phyloP scores from a whole-genome alignment of 2,329 filamentous ascomycete species.

The Elsinoe australis region DNA sequence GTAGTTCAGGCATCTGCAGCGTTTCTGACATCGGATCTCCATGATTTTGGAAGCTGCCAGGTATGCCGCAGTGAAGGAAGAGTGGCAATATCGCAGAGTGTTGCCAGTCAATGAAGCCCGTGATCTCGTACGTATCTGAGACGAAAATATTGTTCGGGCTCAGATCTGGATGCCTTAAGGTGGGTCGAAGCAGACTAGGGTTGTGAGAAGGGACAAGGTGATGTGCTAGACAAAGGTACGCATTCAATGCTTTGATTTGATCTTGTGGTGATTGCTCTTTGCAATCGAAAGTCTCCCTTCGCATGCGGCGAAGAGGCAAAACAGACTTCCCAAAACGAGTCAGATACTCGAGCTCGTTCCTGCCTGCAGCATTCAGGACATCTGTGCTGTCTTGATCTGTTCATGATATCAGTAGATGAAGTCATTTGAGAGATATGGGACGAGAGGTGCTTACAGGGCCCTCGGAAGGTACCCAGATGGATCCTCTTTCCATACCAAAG shows the following conservation, averaged over 20 bases:
- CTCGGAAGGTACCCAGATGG: slow-evolving; percentile 25
- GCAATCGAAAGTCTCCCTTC: slow-evolving; percentile 29
- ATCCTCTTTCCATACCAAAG: slow-evolving; percentile 31
- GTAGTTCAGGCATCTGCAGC: slow-evolving; percentile 20
- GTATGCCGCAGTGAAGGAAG: slow-evolving; percentile 34
- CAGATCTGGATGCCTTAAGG: slow-evolving; percentile 32
- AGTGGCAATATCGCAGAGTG: slow-evolving; percentile 32
- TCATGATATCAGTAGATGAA: too few relatives aligned
- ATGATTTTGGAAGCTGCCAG: slow-evolving; percentile 36
- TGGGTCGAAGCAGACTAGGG: slow-evolving; percentile 20
- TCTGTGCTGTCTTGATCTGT: slow-evolving; percentile 23
- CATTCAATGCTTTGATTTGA: slow-evolving; percentile 23
- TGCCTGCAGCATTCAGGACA: slow-evolving; percentile 28
- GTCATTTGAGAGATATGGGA: too few relatives aligned
- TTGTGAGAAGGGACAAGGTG: slow-evolving; percentile 16
- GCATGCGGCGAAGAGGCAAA: slow-evolving; percentile 29
- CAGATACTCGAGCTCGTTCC: slow-evolving; percentile 30
- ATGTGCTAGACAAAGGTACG: slow-evolving; percentile 31
- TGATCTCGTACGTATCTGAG: slow-evolving; percentile 27
- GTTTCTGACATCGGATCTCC: slow-evolving; percentile 25
- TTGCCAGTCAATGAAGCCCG: slow-evolving; percentile 38
- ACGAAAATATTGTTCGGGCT: slow-evolving; percentile 32
- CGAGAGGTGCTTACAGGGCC: slow-evolving; percentile 28
- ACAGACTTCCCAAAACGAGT: slow-evolving; percentile 26
- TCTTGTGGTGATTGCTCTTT: slow-evolving; percentile 26